These are phyloP conservation scores for Diplodia sapinea DNA, from an alignment of 2,329 filamentous ascomycete species.

Conservation along the genomic window DNA sequence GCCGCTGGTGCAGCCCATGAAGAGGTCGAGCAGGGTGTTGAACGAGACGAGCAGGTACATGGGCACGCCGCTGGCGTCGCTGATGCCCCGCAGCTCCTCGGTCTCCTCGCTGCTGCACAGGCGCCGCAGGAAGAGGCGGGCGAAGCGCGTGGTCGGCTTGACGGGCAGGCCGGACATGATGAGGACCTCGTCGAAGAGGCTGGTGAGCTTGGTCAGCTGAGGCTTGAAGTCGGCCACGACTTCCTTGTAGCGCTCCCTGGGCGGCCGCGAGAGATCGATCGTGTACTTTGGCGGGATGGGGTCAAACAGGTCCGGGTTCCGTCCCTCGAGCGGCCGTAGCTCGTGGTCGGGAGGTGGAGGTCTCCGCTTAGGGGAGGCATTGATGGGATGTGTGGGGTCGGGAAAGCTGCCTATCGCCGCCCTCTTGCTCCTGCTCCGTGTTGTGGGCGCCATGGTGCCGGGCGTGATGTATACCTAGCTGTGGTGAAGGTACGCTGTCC, in stretches of 20 bases:
- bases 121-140: conserved; percentile 56
- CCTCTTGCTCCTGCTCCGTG: conserved; percentile 26
- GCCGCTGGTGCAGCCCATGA: conserved; percentile 70
- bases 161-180: conserved; percentile 34
- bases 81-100: conserved; percentile 65
- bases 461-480: not conserved
- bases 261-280: conserved; percentile 63
- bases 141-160: conserved; percentile 41
- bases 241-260: conserved; percentile 58
- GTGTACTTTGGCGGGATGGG: conserved; percentile 48
- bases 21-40: conserved; percentile 67
- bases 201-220: conserved; percentile 52
- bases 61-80: conserved; percentile 56
- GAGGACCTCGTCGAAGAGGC: conserved; percentile 60
- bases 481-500: too few relatives aligned
- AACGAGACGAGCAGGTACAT: conserved; percentile 67
- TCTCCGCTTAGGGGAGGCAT: not conserved
- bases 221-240: conserved; percentile 55
- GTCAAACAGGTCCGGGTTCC: not conserved
- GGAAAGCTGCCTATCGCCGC: conserved; percentile 22
- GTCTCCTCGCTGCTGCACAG: conserved; percentile 64
- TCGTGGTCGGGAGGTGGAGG: not conserved
- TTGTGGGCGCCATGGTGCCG: conserved; percentile 15
- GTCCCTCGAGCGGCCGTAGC: not conserved
- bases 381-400: not conserved